Evolutionary conservation across 2,329 filamentous ascomycete genomes (phyloP).

Genomic region (Cylindrodendrum hubeiense): DNA sequence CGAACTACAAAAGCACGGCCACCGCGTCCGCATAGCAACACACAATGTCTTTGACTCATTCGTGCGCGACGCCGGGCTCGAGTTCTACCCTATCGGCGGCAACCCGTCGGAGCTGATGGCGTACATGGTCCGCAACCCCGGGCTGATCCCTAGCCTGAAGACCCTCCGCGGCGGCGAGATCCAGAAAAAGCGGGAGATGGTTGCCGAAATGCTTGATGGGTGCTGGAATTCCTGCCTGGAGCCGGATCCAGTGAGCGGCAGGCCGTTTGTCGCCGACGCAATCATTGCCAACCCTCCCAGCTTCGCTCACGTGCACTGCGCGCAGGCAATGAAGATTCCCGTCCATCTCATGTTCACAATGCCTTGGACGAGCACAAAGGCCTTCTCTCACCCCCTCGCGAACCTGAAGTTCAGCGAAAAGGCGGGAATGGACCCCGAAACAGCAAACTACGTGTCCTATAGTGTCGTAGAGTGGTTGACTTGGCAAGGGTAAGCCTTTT

Average conservation of each 20-base stretch:
- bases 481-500: conserved; percentile 71
- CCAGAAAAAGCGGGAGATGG: conserved; percentile 42
- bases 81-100: conserved; percentile 68
- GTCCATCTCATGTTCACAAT: conserved; percentile 69
- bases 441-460: conserved; percentile 78
- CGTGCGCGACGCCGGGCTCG: conserved; percentile 59
- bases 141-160: conserved; percentile 45
- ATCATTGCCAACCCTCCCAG: conserved; percentile 65
- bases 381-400: conserved; percentile 79
- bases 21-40: conserved; percentile 80
- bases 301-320: conserved; percentile 63
- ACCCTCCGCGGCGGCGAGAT: conserved; percentile 44
- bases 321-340: conserved; percentile 57
- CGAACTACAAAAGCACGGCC: conserved; percentile 76
- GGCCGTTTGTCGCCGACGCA: conserved; percentile 61
- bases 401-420: conserved; percentile 69
- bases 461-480: conserved; percentile 80
- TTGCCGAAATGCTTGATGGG: conserved; percentile 45
- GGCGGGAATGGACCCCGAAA: conserved; percentile 58
- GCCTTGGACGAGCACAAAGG: conserved; percentile 81
- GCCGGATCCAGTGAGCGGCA: conserved; percentile 20
- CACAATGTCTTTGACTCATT: conserved; percentile 65
- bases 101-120: conserved; percentile 53
- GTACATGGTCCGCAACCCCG: conserved; percentile 48
- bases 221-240: conserved; percentile 47